phyloP scores from a whole-genome alignment of 768 basidiomycete species.

The Boletus rubescentipes region DNA sequence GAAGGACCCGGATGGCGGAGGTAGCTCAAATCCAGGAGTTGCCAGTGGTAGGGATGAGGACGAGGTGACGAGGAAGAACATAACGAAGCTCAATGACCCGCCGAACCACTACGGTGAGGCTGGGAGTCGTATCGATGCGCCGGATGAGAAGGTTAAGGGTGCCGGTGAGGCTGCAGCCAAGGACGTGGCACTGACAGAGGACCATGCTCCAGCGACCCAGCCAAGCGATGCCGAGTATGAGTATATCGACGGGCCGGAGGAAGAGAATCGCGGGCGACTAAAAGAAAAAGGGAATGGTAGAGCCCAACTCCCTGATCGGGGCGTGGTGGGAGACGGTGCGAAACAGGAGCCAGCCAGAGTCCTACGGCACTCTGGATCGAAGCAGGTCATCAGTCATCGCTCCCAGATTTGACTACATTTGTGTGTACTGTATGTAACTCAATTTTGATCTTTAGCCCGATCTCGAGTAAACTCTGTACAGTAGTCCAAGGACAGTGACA shows the following conservation, averaged over 20 bases:
- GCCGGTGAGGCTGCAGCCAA: neutral
- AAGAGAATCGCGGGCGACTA: neutral
- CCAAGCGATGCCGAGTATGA: neutral
- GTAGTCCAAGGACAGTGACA: neutral
- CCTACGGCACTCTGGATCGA: neutral
- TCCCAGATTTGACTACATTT: neutral
- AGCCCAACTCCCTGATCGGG: neutral
- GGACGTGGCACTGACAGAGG: too few relatives aligned
- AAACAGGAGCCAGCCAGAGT: neutral
- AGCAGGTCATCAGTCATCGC: neutral
- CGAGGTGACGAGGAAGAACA: too few relatives aligned
- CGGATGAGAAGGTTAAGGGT: neutral
- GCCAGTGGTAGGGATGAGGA: neutral
- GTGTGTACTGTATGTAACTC: slow-evolving; percentile 2
- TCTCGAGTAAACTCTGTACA: neutral
- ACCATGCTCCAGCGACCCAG: neutral
- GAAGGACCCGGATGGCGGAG: too few relatives aligned
- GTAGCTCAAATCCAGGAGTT: neutral
- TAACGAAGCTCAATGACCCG: too few relatives aligned
- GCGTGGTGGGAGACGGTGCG: too few relatives aligned
- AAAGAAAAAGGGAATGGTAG: neutral
- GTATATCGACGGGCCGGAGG: neutral
- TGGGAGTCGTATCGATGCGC: neutral
- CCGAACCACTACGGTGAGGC: too few relatives aligned
- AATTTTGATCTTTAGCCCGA: neutral